Conservation (phyloP, 192 early-diverging fungal genomes). For the Backusella australiensis region DNA sequence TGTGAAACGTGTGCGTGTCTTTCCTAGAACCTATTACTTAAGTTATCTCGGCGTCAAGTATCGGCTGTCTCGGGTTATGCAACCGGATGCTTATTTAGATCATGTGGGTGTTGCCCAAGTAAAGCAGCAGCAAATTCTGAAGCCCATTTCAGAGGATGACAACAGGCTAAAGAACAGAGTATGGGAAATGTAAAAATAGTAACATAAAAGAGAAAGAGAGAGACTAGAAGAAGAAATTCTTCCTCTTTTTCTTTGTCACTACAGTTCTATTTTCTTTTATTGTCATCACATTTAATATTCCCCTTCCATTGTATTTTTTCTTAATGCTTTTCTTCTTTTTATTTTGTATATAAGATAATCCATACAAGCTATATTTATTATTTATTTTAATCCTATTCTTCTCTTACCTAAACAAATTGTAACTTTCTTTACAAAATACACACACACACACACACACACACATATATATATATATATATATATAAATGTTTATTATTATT, state of each 20-base stretch:
- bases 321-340: not conserved
- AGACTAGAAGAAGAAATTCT: not conserved
- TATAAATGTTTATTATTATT: not conserved
- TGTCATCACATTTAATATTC: not conserved
- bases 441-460: too few species aligned
- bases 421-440: not conserved
- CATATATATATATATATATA: not conserved
- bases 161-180: not conserved
- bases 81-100: conserved; percentile 37
- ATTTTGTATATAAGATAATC: conserved; percentile 11
- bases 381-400: not conserved
- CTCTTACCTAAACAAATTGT: not conserved
- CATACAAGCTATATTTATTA: not conserved
- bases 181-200: conserved; percentile 9
- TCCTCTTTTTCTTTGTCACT: not conserved
- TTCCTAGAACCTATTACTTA: conserved; percentile 32
- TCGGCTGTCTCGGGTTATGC: conserved; percentile 33
- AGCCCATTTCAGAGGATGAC: not conserved
- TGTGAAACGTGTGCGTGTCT: conserved; percentile 34
- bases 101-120: conserved; percentile 19
- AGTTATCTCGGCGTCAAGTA: conserved; percentile 41
- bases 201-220: not conserved
- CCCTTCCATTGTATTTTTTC: not conserved
- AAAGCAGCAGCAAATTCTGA: not conserved
- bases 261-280: not conserved